These are phyloP conservation scores for Backusella mclennaniae DNA, from an alignment of 192 early-diverging fungal genomes.

Conservation along the genomic window DNA sequence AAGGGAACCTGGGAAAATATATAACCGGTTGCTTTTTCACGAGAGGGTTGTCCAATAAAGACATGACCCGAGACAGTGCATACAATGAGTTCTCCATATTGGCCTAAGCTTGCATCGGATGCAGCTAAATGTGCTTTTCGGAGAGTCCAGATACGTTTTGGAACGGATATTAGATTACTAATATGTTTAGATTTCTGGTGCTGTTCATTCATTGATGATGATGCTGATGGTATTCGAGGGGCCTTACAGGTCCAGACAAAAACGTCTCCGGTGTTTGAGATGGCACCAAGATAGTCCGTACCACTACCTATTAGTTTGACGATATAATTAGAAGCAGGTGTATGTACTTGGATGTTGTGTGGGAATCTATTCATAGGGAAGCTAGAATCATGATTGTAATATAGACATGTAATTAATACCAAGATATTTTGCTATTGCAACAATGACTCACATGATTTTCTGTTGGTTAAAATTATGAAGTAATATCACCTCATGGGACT, in stretches of 20 bases:
- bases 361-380: constrained; percentile 41
- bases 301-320: constrained; percentile 25
- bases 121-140: constrained; percentile 47
- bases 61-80: constrained; percentile 65
- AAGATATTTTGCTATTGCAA: not conserved
- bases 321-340: constrained; percentile 11
- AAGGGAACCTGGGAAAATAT: constrained; percentile 55
- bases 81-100: constrained; percentile 65
- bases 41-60: constrained; percentile 50
- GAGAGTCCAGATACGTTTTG: constrained; percentile 59
- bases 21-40: constrained; percentile 36
- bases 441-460: constrained; percentile 38
- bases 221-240: not conserved
- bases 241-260: constrained; percentile 52
- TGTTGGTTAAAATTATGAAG: constrained; percentile 50
- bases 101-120: constrained; percentile 63
- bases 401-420: not conserved
- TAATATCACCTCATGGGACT: constrained; percentile 56
- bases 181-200: not conserved
- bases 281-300: constrained; percentile 29
- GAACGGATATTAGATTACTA: constrained; percentile 15
- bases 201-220: not conserved
- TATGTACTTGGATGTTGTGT: constrained; percentile 18
- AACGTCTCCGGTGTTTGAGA: constrained; percentile 49
- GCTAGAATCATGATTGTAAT: not conserved